Base-by-base conservation (phyloP, 2,329 filamentous ascomycete genomes). In the Rhinocladiella mackenziei region DNA sequence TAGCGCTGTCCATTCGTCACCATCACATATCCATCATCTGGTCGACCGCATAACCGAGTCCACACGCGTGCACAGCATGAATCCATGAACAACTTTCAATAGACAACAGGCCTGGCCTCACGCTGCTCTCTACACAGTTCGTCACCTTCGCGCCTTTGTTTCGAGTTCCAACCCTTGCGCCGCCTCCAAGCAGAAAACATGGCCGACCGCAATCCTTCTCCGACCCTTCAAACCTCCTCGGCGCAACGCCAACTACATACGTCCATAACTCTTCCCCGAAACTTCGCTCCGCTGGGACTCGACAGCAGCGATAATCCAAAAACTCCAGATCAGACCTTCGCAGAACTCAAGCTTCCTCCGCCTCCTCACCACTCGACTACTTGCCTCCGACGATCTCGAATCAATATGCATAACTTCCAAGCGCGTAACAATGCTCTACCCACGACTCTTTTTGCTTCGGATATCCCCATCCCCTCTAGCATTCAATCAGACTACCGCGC, bases 231-330 rank as follows among this genome's bases (percentile, higher is more conserved):
- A 39, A 36, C 53, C 26, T 54, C 49, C 14, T 50, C 47, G 10
- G 60, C 64, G 50, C 59, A 62, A 48, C 62, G 62, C 54, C 65
- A 62, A 48, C 56, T 58, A 39, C 63, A 62, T 14, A 59, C 70
- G 39, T 71, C 69, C 45, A 68, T 67, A 41, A 72, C 69, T 17
- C 56, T 72, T 18, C 69, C 69, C 19, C 70, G 71, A 52, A 69
- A 70, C 56, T 72, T 72, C 56, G 69, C 65, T 8, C 55, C 55
- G 14, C 29, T 56, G 18, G 67, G 68, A 36, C 60, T 65, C 39
- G 62, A 63, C 36, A 54, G 56, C 37, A 54, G 56, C 30, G 60
- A 61, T 22, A 61, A 62, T 43, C 69, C 69, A 17, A 67, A 57
- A 52, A 72, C 69, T 11, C 69, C 69, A 45, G 63, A 70, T 49